These are phyloP conservation scores for Grifola frondosa DNA, from an alignment of 1,284 basidiomycete genomes.

Conservation along the genomic window DNA sequence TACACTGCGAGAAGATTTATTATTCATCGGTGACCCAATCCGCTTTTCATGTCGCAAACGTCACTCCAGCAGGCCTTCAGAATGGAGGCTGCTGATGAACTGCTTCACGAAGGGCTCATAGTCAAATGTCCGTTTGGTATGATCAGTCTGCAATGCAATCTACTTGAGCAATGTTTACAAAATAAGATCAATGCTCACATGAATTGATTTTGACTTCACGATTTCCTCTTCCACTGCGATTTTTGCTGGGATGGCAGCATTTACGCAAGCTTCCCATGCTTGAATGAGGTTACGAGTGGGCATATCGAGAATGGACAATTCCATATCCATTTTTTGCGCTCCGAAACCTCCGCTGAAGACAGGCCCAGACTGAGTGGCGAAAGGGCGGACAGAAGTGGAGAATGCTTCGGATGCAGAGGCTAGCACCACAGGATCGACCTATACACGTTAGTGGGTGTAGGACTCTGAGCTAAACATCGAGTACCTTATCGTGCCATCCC, in stretches of 20 bases:
- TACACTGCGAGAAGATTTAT: neutral
- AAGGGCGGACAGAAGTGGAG: conserved; percentile 30
- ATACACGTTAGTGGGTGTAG: neutral
- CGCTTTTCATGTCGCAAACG: no score
- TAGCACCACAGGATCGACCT: conserved; percentile 42
- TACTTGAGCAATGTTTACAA: no score
- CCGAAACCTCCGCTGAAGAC: conserved; percentile 48
- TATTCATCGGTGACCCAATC: no score
- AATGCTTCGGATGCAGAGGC: conserved; percentile 34
- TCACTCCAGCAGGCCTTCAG: conserved; percentile 50
- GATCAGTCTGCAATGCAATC: conserved; percentile 45
- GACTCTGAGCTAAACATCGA: conserved; percentile 6
- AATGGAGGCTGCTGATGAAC: conserved; percentile 44
- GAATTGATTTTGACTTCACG: conserved; percentile 33
- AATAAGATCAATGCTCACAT: neutral
- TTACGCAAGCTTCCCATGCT: conserved; percentile 49
- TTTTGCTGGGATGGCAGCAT: conserved; percentile 41
- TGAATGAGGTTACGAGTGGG: conserved; percentile 33
- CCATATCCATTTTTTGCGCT: conserved; percentile 40
- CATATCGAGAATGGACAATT: conserved; percentile 48
- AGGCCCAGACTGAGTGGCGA: conserved; percentile 17
- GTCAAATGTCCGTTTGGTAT: conserved; percentile 56
- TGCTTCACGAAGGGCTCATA: conserved; percentile 58
- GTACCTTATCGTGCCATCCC: conserved; percentile 43
- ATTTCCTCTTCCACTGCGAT: conserved; percentile 52